Evolutionary conservation across 129 eudicot genomes (phyloP), one percentile per base, ranked within the genome.

Genomic region (Erigeron canadensis): DNA sequence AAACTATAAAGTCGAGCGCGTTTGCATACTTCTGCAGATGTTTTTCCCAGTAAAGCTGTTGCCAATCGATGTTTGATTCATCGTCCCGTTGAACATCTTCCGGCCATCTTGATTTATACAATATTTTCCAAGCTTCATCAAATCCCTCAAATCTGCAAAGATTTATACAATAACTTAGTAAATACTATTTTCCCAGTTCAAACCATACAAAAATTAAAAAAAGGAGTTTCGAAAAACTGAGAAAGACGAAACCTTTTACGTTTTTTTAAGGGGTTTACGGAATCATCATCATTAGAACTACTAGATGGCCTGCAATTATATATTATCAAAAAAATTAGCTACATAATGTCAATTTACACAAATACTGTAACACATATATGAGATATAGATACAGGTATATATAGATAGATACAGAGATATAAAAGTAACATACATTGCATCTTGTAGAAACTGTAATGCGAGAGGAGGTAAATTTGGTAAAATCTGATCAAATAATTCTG

Each of bases 21-120:
- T 53, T 63, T 42, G 66, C 80, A 58, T 86, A 93, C 98, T 72
- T 76, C 71, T 93, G 98, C 54, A 93, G 65, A 85, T 93, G 98
- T 62, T 81, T 60, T 76, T 93, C 95, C 96, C 98, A 89, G 78
- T 87, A 93, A 69, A 77, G 69, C 69, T 83, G 96, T 75, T 80
- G 89, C 98, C 96, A 92, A 41, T 92, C 75, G 51, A 59, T 62
- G 18, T 42, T 19, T 13, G 73, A 17, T 53, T 79, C 83, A 65
- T 65, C 34, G 34, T 28, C 46, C 44, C 65, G 67, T 41, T 19
- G 65, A 58, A 64, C 63, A 48, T 1, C 72, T n/a, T 81, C 73
- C 3, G 2, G 34, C 94, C 94, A 89, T 17, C 88, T 87, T 23
- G 79, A 77, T 77, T 81, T 45, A 74, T 79, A 89, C 10, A 83